Conservation (phyloP, 2,329 filamentous ascomycete genomes). For the Talaromyces sp. region DNA sequence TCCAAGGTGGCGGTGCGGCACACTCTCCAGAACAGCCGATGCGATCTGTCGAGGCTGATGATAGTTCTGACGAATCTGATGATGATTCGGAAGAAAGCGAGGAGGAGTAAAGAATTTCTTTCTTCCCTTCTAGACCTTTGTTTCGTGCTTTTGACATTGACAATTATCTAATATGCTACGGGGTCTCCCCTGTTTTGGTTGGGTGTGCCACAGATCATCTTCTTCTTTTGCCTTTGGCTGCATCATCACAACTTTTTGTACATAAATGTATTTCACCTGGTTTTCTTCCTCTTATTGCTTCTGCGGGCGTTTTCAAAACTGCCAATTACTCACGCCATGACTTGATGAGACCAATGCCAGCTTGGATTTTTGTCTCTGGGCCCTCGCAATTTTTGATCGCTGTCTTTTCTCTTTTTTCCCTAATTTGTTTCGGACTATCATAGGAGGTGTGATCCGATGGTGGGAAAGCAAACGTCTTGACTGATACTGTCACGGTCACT, state of each 20-base stretch:
- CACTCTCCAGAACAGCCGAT: slow-evolving; percentile 38
- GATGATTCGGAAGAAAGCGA: slow-evolving; percentile 46
- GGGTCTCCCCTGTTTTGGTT: background rate
- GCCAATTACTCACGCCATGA: slow-evolving; percentile 8
- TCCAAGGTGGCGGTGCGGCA: slow-evolving; percentile 36
- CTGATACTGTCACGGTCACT: background rate
- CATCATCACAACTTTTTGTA: background rate
- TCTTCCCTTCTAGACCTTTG: background rate
- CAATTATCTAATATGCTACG: background rate
- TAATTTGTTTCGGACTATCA: background rate
- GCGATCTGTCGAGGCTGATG: slow-evolving; percentile 37
- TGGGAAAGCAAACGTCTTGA: background rate
- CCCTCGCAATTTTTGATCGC: background rate
- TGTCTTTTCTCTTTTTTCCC: background rate
- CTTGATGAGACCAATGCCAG: slow-evolving; percentile 12
- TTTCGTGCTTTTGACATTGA: background rate
- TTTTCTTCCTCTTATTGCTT: slow-evolving; percentile 1
- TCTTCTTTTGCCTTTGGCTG: background rate
- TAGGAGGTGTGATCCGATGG: background rate
- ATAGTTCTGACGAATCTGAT: slow-evolving; percentile 44
- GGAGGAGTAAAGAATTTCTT: slow-evolving; percentile 36
- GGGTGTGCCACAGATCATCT: background rate
- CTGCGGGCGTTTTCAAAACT: slow-evolving; percentile 7
- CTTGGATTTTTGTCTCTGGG: slow-evolving; percentile 8
- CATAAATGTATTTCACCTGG: slow-evolving; percentile 12